Conservation (phyloP, 768 basidiomycete species). For the Suillus luteus region DNA sequence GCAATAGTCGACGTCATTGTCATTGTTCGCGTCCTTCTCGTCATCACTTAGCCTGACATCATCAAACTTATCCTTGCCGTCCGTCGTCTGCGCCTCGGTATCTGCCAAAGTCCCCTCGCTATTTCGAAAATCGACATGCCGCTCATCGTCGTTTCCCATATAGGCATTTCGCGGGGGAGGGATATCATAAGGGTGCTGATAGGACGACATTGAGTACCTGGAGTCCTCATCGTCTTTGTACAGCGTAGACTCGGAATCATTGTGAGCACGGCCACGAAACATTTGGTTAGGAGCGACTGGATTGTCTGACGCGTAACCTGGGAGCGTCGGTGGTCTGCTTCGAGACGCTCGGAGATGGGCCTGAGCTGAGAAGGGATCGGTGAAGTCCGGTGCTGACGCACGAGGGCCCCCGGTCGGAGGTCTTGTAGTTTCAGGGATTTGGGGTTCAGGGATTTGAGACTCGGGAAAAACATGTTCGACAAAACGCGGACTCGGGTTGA, state of each 20-base stretch:
- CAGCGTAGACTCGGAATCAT: neutral
- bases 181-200: slow-evolving; percentile 65
- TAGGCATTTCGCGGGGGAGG: slow-evolving; percentile 50
- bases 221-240: slow-evolving; percentile 30
- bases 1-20: slow-evolving; percentile 11
- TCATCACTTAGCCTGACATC: slow-evolving; percentile 19
- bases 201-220: slow-evolving; percentile 54
- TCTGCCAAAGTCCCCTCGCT: slow-evolving; percentile 24
- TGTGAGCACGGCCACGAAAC: neutral
- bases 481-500: neutral
- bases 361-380: slow-evolving; percentile 4
- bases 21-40: neutral
- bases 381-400: neutral
- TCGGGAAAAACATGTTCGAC: neutral
- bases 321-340: neutral
- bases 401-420: neutral
- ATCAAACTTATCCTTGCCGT: slow-evolving; percentile 19
- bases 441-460: neutral
- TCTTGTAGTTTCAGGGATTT: neutral
- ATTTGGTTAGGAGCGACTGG: neutral
- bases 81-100: slow-evolving; percentile 26
- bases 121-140: slow-evolving; percentile 43
- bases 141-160: slow-evolving; percentile 19
- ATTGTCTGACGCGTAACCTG: neutral
- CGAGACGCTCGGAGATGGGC: neutral